Conservation (phyloP, 495 filamentous ascomycete genomes). For the Margaritispora aquatica region DNA sequence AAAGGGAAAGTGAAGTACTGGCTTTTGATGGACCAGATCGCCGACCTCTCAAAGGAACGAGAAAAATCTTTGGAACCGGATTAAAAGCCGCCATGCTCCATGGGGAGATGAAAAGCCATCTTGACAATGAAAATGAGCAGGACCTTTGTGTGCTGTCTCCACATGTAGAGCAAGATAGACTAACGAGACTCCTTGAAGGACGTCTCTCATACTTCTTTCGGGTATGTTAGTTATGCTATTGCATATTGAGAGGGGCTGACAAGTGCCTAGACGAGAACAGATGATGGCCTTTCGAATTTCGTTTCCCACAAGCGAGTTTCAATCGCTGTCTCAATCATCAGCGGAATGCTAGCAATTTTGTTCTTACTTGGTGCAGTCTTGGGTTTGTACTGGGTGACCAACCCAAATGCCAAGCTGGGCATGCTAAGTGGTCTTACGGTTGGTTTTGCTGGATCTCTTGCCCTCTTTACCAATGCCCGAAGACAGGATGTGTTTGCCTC, state of each 20-base stretch:
- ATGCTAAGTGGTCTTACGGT: constrained; percentile 6
- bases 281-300: neutral
- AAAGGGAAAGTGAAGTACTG: neutral
- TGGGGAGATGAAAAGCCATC: neutral
- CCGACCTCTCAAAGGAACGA: neutral
- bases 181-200: neutral
- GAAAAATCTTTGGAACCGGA: neutral
- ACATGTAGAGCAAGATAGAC: neutral
- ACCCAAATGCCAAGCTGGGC: neutral
- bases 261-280: neutral
- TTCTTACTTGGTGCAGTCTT: constrained; percentile 5
- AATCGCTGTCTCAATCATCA: constrained; percentile 5
- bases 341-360: neutral
- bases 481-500: constrained; percentile 22
- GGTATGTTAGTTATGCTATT: neutral
- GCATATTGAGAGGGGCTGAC: neutral
- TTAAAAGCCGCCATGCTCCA: neutral
- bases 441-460: constrained; percentile 7
- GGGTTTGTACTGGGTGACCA: constrained; percentile 6
- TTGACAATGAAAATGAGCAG: neutral
- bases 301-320: neutral
- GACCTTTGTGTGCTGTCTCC: neutral
- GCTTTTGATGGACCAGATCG: neutral
- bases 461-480: constrained; percentile 19
- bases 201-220: neutral